Base-by-base conservation (phyloP, 257 asterid species). In the Solanum peruvianum region DNA sequence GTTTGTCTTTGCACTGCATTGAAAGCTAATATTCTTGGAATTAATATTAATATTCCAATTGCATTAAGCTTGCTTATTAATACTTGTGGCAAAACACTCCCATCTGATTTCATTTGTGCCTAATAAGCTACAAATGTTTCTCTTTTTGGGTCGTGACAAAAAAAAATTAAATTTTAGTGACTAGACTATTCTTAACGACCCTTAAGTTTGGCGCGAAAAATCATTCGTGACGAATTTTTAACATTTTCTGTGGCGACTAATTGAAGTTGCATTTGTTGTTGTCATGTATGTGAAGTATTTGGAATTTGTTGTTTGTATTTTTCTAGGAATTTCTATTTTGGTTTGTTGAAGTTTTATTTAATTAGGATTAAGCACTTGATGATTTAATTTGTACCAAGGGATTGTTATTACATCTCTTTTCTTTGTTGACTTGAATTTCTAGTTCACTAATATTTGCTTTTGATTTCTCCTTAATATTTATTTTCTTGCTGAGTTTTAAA, bases 1-100 rank as follows among this genome's bases (percentile, higher is more conserved):
- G 58, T 92, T 58, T 94, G 98, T 91, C 96, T 94, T 75, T 94
- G 98, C 92, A 94, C 98, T 14, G 98, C 98, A 12, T 69, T 94
- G 89, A 94, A 91, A 69, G 98, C 98, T 4, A 92, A 92, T 87
- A 86, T 94, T 85, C 95, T 94, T 47, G 95, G 95, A 60, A 94
- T 94, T 70, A 92, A 94, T 87, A 33, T 94, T 12, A 77, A 94
- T 88, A 92, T 94, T 82, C 98, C 98, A 39, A 92, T 94, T 42
- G 92, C 98, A 4, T 44, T 94, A 35, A 94, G 95, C 87, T 84
- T 94, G 93, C 92, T 94, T 39, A 52, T 94, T 64, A 93, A 94
- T 92, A 92, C 95, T 66, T 94, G 96, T 85, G 95, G 96, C 16
- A 94, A 92, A 88, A 87, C 84, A 0, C 96, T 92, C 15, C 96